Evolutionary conservation across 2,329 filamentous ascomycete genomes (phyloP), one percentile per base, ranked within the genome.

Genomic region (Berkeleyomyces basicola): DNA sequence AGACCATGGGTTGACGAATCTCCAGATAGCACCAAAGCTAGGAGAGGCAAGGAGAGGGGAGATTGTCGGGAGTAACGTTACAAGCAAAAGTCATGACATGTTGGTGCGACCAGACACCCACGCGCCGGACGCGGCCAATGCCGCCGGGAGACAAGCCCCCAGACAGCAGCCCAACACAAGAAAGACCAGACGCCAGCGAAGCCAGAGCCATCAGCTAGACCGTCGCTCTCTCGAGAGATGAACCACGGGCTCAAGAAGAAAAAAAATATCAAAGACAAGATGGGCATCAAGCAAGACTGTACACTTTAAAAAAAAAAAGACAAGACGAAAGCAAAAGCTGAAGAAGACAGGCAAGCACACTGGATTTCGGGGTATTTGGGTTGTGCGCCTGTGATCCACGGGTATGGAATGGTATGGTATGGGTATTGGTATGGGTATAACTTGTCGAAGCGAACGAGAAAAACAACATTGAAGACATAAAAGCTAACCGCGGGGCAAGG

Each of bases 361-460:
- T 63, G 36, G 51, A 59, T 62, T 57, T 60, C 60, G 63, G 63
- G 63, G 63, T 62, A 64, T 64, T 64, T 49, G 37, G 51, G 58
- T 64, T 58, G 59, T 62, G 63, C 53, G 60, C 63, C 63, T 64
- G 46, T 64, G 57, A 64, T 64, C 63, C 60, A 64, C 60, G 61
- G 58, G 58, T 47, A 39, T 58, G 51, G 63, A 36, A 23, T 23
- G 23, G 23, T 23, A 23, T 23, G 49, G 23, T 10, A 23, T 16
- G 23, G 49, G 23, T 10, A 11, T 23, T 16, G 59, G 63, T 64
- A 64, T 64, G 61, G 53, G 62, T 64, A 64, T 64, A 64, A 64
- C 59, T 62, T 62, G 60, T 58, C 60, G 43, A 64, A 64, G 46
- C 46, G 61, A 65, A 65, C 61, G 61, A 65, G 33, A 63, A 59